phyloP scores from a whole-genome alignment of 164 flowering plant species.

The Vitis labrusca region DNA sequence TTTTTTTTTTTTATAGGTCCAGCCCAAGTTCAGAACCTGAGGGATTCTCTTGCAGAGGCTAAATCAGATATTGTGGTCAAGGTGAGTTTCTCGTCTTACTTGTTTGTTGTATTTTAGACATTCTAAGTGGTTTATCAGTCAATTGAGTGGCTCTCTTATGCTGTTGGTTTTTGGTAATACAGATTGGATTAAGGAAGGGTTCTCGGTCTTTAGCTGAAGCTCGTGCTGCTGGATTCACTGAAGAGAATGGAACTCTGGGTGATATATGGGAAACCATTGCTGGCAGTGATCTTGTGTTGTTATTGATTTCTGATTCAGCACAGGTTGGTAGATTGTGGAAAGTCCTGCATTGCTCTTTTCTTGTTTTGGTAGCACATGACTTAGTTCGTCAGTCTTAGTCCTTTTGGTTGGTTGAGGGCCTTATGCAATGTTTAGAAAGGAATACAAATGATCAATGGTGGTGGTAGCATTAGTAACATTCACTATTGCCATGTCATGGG shows the following conservation, averaged over 20 bases:
- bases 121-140: too few relatives aligned
- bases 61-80: conserved; percentile 91
- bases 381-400: too few relatives aligned
- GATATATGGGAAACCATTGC: conserved; percentile 87
- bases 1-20: conserved; percentile 49
- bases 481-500: too few relatives aligned
- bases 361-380: too few relatives aligned
- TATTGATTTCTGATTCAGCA: conserved; percentile 93
- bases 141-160: not conserved
- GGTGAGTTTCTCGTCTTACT: conserved; percentile 33
- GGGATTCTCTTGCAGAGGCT: conserved; percentile 86
- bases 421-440: too few relatives aligned
- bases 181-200: conserved; percentile 93
- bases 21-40: conserved; percentile 96
- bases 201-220: conserved; percentile 92
- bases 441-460: too few relatives aligned
- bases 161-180: not conserved
- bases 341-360: too few relatives aligned
- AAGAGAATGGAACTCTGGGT: conserved; percentile 90
- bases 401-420: too few relatives aligned
- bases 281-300: conserved; percentile 85
- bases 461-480: too few relatives aligned
- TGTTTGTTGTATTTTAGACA: not conserved
- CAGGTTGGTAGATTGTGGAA: conserved; percentile 54
- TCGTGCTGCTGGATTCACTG: conserved; percentile 86